Percentiles rank a stretch among this genome's conserved stretches.
phyloP scores from a whole-genome alignment of 2,329 filamentous ascomycete genomes.

The Pleomassaria siparia region DNA sequence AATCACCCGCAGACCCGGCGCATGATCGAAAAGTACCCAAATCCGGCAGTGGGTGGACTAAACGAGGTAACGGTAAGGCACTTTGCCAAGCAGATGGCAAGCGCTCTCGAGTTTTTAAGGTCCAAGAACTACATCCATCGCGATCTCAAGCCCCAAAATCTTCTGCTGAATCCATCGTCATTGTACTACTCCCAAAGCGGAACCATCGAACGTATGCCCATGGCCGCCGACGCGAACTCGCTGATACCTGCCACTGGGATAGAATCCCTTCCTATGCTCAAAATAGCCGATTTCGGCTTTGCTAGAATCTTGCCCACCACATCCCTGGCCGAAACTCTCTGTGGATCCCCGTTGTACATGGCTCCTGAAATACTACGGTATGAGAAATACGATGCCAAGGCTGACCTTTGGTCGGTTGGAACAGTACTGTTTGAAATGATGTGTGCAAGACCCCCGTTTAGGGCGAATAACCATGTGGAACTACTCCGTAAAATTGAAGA shows the following conservation, averaged over 20 bases:
- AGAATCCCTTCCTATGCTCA: constrained; percentile 87
- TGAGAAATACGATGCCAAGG: constrained; percentile 95
- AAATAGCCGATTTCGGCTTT: constrained; percentile 98
- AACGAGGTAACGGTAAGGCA: constrained; percentile 96
- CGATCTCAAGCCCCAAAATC: constrained; percentile 96
- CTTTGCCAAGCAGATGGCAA: constrained; percentile 92
- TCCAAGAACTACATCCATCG: constrained; percentile 88
- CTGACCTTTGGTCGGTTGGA: constrained; percentile 95
- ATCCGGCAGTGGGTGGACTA: constrained; percentile 77
- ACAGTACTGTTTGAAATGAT: constrained; percentile 97
- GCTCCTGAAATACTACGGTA: constrained; percentile 96
- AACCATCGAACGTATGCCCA: constrained; percentile 60
- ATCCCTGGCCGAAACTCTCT: constrained; percentile 91
- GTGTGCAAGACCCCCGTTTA: constrained; percentile 84
- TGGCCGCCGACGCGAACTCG: constrained; percentile 79
- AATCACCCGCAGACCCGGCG: constrained; percentile 81
- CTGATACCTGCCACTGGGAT: constrained; percentile 80
- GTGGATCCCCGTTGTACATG: constrained; percentile 97
- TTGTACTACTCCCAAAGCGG: constrained; percentile 61
- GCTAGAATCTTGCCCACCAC: constrained; percentile 88
- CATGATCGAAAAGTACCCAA: constrained; percentile 92
- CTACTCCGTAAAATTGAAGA: constrained; percentile 89
- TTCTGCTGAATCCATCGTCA: constrained; percentile 81
- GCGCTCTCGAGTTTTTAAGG: constrained; percentile 86
- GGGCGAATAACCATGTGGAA: constrained; percentile 92